Evolutionary conservation across 805 yeast genomes (phyloP).

Genomic region (Metschnikowia continentalis): DNA sequence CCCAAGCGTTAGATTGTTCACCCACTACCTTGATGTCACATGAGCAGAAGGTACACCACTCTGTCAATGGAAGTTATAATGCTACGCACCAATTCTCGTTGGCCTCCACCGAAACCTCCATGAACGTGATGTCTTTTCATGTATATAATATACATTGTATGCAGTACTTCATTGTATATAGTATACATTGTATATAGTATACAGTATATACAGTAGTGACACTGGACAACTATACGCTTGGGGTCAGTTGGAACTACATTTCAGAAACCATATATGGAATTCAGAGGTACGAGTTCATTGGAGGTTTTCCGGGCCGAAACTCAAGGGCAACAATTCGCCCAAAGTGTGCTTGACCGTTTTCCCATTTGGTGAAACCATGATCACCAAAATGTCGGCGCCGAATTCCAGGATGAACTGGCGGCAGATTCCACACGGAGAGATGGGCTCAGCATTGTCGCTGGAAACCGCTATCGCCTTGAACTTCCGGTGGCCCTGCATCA

Average conservation of each 20-base stretch:
- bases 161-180: no score
- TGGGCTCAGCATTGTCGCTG: constrained; percentile 53
- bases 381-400: constrained; percentile 52
- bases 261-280: no score
- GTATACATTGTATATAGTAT: no score
- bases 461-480: constrained; percentile 65
- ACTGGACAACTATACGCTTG: no score
- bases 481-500: constrained; percentile 36
- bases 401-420: constrained; percentile 88
- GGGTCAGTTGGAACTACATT: no score
- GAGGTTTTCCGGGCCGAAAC: constrained; percentile 77
- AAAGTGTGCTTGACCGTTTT: constrained; percentile 42
- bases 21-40: constrained; percentile 27
- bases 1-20: no score
- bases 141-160: constrained; percentile 26
- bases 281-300: neutral
- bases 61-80: constrained; percentile 40
- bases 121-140: constrained; percentile 84
- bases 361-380: constrained; percentile 64
- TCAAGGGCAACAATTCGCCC: constrained; percentile 67
- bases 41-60: constrained; percentile 65
- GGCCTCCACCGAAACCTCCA: constrained; percentile 60
- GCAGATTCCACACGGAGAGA: constrained; percentile 93
- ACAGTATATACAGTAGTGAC: no score
- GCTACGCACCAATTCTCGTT: constrained; percentile 49